Percentiles rank a stretch among this genome's conserved stretches.
These are phyloP conservation scores for Termitomyces sp. DNA, from an alignment of 768 basidiomycete genomes.

Conservation along the genomic window DNA sequence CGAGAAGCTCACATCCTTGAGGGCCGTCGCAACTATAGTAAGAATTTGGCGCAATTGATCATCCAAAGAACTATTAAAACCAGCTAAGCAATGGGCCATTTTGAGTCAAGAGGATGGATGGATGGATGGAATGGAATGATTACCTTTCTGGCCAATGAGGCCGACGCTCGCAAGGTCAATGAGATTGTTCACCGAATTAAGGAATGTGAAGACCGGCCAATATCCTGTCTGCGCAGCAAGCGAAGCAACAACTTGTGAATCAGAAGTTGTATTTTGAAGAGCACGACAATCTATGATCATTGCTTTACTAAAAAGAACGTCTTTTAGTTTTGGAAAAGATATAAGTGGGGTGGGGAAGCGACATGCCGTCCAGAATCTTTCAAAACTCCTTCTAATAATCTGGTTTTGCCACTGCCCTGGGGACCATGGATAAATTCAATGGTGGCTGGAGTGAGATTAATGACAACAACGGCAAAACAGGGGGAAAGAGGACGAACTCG, in stretches of 20 bases:
- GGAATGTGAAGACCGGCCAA: conserved; percentile 84
- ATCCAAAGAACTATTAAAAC: conserved; percentile 72
- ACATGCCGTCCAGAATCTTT: conserved; percentile 50
- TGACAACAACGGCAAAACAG: not conserved
- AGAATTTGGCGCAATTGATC: conserved; percentile 87
- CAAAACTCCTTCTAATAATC: conserved; percentile 52
- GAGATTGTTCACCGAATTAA: conserved; percentile 75
- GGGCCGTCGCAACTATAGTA: conserved; percentile 67
- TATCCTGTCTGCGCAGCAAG: conserved; percentile 86
- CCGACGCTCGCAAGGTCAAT: conserved; percentile 92
- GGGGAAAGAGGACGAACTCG: conserved; percentile 45
- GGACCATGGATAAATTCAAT: conserved; percentile 80
- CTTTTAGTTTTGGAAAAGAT: not conserved
- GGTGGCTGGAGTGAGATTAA: conserved; percentile 43
- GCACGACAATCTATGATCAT: conserved; percentile 83
- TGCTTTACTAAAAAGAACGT: conserved; percentile 43
- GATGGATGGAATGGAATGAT: not conserved
- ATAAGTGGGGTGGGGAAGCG: not conserved
- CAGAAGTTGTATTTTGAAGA: conserved; percentile 66
- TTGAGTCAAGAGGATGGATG: too few relatives aligned
- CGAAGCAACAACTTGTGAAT: conserved; percentile 59
- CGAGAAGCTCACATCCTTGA: conserved; percentile 58
- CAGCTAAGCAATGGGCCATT: conserved; percentile 45
- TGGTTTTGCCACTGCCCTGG: conserved; percentile 76
- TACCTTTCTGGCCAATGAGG: conserved; percentile 93